Evolutionary conservation across 495 filamentous ascomycete genomes (phyloP), one percentile per base, ranked within the genome.

Genomic region (Astrothelium macrocarpum): DNA sequence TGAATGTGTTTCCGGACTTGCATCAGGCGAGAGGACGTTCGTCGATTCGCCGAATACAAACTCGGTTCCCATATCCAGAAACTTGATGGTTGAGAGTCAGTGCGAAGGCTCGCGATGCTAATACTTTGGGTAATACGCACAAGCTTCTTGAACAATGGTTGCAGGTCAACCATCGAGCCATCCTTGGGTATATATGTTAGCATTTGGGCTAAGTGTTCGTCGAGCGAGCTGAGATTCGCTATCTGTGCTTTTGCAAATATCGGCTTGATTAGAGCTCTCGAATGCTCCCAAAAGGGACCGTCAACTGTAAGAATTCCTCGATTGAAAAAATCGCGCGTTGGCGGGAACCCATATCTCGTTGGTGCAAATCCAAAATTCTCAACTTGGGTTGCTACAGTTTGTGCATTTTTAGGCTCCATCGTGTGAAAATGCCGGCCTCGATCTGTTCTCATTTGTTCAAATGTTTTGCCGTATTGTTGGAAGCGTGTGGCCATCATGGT

Each of bases 281-380:
- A 86, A 60, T 84, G 79, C 66, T 83, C 81, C 89, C 88, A 91
- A 11, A 69, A 72, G 12, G 76, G 73, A 12, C 88, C 89, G 68
- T 90, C 83, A 2, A 78, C 77, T 0, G 85, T 85, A 69, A 93
- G 91, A 65, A 92, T 85, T 26, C 88, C 88, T 0, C 49, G 20
- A 29, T 25, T 20, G 29, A 56, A 56, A 16, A 56, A 56, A 3
- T 26, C 49, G 11, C 49, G 20, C 11, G 49, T 56, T 56, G 49
- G 49, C 23, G 4, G 49, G 29, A 56, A 56, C 20, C 16, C 49
- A 29, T 26, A 56, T 56, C 49, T 56, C 2, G 16, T 28, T 9
- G 49, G 49, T 9, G 20, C 2, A 9, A 56, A 11, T 5, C 49
- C 2, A 29, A 29, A 56, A 28, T 26, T 56, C 23, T 56, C 5